Conservation (phyloP, 805 yeast species). For the Myxozyma udenii region DNA sequence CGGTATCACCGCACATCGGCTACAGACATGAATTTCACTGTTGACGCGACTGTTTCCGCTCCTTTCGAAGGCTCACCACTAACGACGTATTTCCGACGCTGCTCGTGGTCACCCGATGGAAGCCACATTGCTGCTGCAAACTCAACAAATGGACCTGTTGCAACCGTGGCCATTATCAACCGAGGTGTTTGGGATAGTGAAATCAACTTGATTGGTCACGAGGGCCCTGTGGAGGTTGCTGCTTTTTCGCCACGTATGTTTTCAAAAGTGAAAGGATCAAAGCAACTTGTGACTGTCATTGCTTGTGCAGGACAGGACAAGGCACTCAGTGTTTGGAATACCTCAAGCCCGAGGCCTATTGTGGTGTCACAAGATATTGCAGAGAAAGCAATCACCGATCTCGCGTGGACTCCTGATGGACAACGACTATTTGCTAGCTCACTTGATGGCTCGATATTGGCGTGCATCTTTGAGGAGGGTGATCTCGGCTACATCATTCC, state of each 20-base stretch:
- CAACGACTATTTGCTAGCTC: slow-evolving; percentile 69
- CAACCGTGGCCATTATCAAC: slow-evolving; percentile 57
- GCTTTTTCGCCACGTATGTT: slow-evolving; percentile 49
- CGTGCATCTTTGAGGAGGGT: slow-evolving; percentile 56
- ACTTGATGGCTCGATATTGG: slow-evolving; percentile 77
- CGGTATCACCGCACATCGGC: slow-evolving; percentile 72
- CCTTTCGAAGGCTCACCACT: slow-evolving; percentile 89
- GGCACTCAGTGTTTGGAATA: slow-evolving; percentile 84
- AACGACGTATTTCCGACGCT: slow-evolving; percentile 76
- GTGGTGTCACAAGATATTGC: slow-evolving; percentile 75
- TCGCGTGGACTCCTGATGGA: slow-evolving; percentile 87
- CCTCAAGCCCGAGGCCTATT: slow-evolving; percentile 69
- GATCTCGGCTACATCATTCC: slow-evolving; percentile 53
- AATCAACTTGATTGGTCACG: slow-evolving; percentile 63
- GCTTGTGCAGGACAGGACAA: slow-evolving; percentile 97
- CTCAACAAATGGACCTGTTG: slow-evolving; percentile 64
- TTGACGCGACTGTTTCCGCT: slow-evolving; percentile 76
- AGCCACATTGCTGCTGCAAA: slow-evolving; percentile 67
- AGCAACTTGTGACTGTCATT: slow-evolving; percentile 57
- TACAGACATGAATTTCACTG: slow-evolving; percentile 71
- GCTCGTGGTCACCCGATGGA: slow-evolving; percentile 78
- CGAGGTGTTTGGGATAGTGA: slow-evolving; percentile 67
- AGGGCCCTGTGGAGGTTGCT: slow-evolving; percentile 65
- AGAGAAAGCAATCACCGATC: slow-evolving; percentile 76
- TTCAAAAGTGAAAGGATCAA: slow-evolving; percentile 35